phyloP scores from a whole-genome alignment of 2,329 filamentous ascomycete species.

The Colletotrichum orchidophilum region DNA sequence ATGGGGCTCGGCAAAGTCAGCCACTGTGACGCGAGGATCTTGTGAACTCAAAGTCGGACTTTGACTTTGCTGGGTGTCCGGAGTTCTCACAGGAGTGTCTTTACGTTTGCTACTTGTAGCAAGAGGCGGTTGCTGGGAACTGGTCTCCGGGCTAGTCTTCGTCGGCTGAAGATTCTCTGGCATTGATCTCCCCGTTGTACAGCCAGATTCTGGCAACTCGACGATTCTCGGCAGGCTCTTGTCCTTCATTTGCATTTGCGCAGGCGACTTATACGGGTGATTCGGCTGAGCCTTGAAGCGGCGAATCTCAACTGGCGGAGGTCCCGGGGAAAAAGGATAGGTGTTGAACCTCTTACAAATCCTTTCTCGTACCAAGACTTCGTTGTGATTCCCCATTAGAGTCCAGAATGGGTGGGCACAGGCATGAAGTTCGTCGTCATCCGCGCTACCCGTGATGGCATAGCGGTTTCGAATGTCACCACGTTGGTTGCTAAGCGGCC shows the following conservation, averaged over 20 bases:
- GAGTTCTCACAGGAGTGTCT: constrained; percentile 24
- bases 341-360: constrained; percentile 10
- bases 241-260: constrained; percentile 15
- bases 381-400: constrained; percentile 16
- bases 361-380: constrained; percentile 22
- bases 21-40: constrained; percentile 9
- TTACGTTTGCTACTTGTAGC: neutral
- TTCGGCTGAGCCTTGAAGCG: constrained; percentile 14
- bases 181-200: neutral
- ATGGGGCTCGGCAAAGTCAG: constrained; percentile 1
- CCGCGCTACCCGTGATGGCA: constrained; percentile 7
- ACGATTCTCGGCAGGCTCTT: neutral
- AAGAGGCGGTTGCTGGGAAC: neutral
- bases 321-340: neutral
- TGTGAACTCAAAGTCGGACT: neutral
- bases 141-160: neutral
- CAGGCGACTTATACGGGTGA: constrained; percentile 6
- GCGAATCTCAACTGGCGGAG: constrained; percentile 16
- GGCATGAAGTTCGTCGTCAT: constrained; percentile 3
- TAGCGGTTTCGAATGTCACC: constrained; percentile 17
- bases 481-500: constrained; percentile 8
- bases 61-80: constrained; percentile 12
- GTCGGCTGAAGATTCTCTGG: neutral
- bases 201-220: constrained; percentile 9
- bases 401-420: constrained; percentile 12